Evolutionary conservation across 495 filamentous ascomycete genomes (phyloP), one percentile per base, ranked within the genome.

Genomic region (Daldinia concentrica): DNA sequence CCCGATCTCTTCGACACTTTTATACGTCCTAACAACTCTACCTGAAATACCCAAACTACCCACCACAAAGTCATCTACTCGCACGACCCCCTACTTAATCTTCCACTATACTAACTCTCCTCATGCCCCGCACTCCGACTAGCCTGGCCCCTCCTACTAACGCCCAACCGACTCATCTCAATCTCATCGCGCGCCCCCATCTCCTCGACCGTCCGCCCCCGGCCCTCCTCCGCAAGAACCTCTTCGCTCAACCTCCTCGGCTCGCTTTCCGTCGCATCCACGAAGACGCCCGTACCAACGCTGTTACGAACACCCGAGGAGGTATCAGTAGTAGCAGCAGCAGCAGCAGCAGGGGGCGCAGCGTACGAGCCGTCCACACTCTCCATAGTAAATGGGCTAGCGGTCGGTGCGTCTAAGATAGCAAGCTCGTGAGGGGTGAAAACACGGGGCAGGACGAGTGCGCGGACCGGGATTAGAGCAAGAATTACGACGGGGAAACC

Each of bases 401-500:
- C 93, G 1, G 93, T 94, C 0, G 92, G 91, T 34, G 79, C 90
- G 82, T 98, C 95, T 72, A 98, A 77, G 3, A 89, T 74, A 0
- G 77, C 76, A 45, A 98, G 77, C 81, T 97, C 95, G 71, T 89
- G 84, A 0, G 80, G 71, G 0, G 82, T 83, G 69, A 98, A 92
- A 79, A 86, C 89, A 43, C 81, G 80, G 4, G 94, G 93, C 65
- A 98, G 72, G n/a, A 95, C 45, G 59, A 90, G 84, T 8, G 89
- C 89, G 8, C 95, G 82, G 1, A 92, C 77, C 0, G 94, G 95
- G n/a, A 98, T 90, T 15, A 97, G 80, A 17, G 88, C 73, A 12
- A 96, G 74, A 75, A 98, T 96, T 61, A 97, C 87, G 7, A 97
- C 87, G 4, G 95, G 95, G 76, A 97, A 98, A 2, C 95, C 92